A percentile compares a stretch with the other conserved stretches of the same genome.
Evolutionary conservation across 2,329 filamentous ascomycete species (phyloP).

Genomic region (Lecanicillium sp.): DNA sequence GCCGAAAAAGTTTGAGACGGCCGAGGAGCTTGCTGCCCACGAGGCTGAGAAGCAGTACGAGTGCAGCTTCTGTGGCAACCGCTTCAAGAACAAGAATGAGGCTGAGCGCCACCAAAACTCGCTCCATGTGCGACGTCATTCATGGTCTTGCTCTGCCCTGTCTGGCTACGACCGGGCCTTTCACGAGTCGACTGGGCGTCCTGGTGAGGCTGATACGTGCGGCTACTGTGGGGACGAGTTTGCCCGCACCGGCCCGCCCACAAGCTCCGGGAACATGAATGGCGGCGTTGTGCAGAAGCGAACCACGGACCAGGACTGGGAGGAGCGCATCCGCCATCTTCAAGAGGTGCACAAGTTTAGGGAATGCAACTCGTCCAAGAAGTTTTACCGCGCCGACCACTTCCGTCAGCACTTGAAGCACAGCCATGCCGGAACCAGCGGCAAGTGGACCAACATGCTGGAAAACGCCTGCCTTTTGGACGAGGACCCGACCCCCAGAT

Average conservation of each 20-base stretch:
- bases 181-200: constrained; percentile 64
- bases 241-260: constrained; percentile 36
- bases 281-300: constrained; percentile 30
- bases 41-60: constrained; percentile 95
- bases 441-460: constrained; percentile 98
- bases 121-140: constrained; percentile 82
- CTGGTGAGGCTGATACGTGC: constrained; percentile 68
- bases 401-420: constrained; percentile 98
- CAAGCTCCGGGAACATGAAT: constrained; percentile 22
- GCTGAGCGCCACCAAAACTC: constrained; percentile 95
- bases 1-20: constrained; percentile 85
- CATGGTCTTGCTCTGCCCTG: constrained; percentile 92
- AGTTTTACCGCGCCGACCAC: constrained; percentile 95
- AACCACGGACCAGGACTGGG: constrained; percentile 79
- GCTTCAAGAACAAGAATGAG: constrained; percentile 99
- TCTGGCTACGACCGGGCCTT: constrained; percentile 73
- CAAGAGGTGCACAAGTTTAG: constrained; percentile 92
- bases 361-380: constrained; percentile 97
- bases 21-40: constrained; percentile 73
- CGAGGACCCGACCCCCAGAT: constrained; percentile 52
- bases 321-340: constrained; percentile 75
- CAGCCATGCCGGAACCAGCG: constrained; percentile 89
- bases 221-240: constrained; percentile 97
- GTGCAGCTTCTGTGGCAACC: constrained; percentile 84
- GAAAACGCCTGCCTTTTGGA: constrained; percentile 95